phyloP scores from a whole-genome alignment of 441 rosid species.

The Lepidium campestre region DNA sequence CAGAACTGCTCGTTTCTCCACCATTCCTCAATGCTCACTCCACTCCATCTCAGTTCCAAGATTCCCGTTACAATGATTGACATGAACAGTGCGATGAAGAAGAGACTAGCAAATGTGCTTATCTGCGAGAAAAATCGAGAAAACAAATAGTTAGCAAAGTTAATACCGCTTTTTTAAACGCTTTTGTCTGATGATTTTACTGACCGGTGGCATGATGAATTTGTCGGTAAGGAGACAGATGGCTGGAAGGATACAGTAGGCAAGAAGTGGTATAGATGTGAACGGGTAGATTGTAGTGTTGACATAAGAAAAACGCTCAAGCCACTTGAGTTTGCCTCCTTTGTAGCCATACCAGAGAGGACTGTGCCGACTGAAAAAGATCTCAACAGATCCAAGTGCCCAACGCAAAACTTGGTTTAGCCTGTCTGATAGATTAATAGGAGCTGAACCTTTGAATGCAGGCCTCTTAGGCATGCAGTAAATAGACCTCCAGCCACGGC shows the following conservation, averaged over 20 bases:
- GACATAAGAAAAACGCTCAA: conserved; percentile 76
- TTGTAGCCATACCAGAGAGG: conserved; percentile 85
- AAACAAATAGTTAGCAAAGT: conserved; percentile 6
- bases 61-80: conserved; percentile 79
- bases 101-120: conserved; percentile 87
- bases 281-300: conserved; percentile 93
- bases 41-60: conserved; percentile 95
- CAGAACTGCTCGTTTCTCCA: conserved; percentile 98
- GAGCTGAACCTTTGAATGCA: conserved; percentile 94
- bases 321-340: conserved; percentile 87
- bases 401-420: conserved; percentile 92
- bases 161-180: background rate
- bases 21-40: conserved; percentile 96
- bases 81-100: conserved; percentile 70
- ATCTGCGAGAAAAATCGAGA: conserved; percentile 39
- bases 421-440: conserved; percentile 87
- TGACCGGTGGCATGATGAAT: conserved; percentile 94
- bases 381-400: conserved; percentile 98
- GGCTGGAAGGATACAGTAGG: conserved; percentile 85
- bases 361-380: conserved; percentile 88
- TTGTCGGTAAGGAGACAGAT: conserved; percentile 87
- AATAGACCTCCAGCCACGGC: conserved; percentile 94
- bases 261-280: conserved; percentile 90
- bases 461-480: conserved; percentile 84
- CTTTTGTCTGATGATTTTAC: background rate